Percentiles rank a stretch among this genome's conserved stretches.
These are phyloP conservation scores for Sequoia sempervirens DNA, from an alignment of 75 land plant genomes.

Conservation along the genomic window DNA sequence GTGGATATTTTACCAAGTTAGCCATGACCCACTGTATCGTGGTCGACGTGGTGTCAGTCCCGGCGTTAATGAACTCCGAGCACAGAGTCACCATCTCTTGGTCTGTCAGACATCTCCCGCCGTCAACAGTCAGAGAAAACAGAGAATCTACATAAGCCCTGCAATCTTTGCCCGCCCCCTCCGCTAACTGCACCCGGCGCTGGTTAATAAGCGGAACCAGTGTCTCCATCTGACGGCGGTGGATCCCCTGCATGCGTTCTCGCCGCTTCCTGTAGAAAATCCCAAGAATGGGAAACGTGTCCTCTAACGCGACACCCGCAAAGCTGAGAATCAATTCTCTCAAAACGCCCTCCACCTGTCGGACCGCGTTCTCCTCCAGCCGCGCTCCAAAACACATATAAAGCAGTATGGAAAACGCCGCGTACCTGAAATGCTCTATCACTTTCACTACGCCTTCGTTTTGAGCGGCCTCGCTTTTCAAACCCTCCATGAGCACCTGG, in stretches of 20 bases:
- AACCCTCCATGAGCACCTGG: slow-evolving; percentile 33
- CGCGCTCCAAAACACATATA: too few species aligned
- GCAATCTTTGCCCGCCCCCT: not conserved
- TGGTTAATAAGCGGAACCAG: not conserved
- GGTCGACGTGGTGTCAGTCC: too few species aligned
- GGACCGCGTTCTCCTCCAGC: slow-evolving; percentile 12
- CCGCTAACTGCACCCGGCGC: not conserved
- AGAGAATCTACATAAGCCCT: slow-evolving; percentile 17
- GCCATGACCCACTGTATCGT: slow-evolving; percentile 30
- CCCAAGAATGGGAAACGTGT: slow-evolving; percentile 43
- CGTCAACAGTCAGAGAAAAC: not conserved
- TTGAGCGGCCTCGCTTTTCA: too few species aligned
- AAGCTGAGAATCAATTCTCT: slow-evolving; percentile 43
- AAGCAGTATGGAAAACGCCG: too few species aligned
- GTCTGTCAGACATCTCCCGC: not conserved
- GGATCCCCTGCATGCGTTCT: too few species aligned
- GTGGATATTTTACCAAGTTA: slow-evolving; percentile 52
- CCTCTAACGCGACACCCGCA: slow-evolving; percentile 15
- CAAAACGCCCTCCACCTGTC: slow-evolving; percentile 36
- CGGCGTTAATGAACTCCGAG: slow-evolving; percentile 25
- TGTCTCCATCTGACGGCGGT: too few species aligned
- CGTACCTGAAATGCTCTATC: slow-evolving; percentile 34
- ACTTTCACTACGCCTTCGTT: slow-evolving; percentile 36
- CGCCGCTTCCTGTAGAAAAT: slow-evolving; percentile 12
- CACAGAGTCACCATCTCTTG: not conserved